Evolutionary conservation across 495 filamentous ascomycete species (phyloP).

Genomic region (Lasiosphaeria miniovina): DNA sequence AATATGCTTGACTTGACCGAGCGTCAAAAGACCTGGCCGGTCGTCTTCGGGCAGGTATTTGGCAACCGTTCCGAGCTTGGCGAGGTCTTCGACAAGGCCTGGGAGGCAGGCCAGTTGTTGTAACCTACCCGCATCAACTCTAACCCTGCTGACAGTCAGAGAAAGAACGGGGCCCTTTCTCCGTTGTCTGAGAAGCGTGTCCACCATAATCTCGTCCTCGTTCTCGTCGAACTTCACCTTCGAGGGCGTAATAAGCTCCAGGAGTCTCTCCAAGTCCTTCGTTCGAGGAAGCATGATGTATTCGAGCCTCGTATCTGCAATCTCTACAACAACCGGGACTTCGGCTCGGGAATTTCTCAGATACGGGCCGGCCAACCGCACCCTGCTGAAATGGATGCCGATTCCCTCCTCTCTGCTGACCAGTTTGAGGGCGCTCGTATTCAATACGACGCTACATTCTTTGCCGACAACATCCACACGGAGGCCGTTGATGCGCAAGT

Average conservation of each 20-base stretch:
- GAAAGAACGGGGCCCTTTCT: conserved; percentile 84
- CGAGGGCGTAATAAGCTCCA: conserved; percentile 86
- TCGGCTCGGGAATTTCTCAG: conserved; percentile 45
- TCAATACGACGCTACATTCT: conserved; percentile 67
- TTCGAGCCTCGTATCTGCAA: conserved; percentile 68
- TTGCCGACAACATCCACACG: conserved; percentile 70
- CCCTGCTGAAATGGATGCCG: conserved; percentile 69
- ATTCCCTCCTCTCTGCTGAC: conserved; percentile 67
- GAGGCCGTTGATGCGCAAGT: conserved; percentile 74
- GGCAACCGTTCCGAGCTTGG: conserved; percentile 77
- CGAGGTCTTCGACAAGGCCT: conserved; percentile 71
- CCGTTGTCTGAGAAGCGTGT: conserved; percentile 85
- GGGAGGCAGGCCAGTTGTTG: conserved; percentile 61
- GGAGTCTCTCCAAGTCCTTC: conserved; percentile 73
- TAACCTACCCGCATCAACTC: conserved; percentile 54
- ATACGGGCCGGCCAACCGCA: conserved; percentile 69
- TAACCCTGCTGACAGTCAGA: conserved; percentile 59
- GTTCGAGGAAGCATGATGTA: conserved; percentile 72
- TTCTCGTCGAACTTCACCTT: conserved; percentile 88
- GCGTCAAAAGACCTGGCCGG: conserved; percentile 79
- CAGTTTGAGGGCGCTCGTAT: conserved; percentile 76
- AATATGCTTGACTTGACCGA: conserved; percentile 62
- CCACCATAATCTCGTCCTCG: conserved; percentile 86
- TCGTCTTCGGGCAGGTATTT: conserved; percentile 97
- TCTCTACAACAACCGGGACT: conserved; percentile 46